Percentiles rank a stretch among this genome's conserved stretches.
phyloP scores from a whole-genome alignment of 805 yeast genomes.

The Torulaspora delbrueckii region DNA sequence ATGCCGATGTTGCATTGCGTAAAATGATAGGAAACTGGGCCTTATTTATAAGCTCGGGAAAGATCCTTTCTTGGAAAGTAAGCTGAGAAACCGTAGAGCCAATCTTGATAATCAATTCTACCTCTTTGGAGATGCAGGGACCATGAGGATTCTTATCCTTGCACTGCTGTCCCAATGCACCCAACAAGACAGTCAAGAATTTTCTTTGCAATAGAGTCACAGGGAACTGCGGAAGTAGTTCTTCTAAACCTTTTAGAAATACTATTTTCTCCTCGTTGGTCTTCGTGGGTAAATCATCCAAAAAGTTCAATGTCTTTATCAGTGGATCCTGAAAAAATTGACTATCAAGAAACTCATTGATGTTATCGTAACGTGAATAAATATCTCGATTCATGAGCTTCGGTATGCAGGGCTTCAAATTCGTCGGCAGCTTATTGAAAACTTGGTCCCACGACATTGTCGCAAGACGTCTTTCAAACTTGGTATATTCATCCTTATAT shows the following conservation, averaged over 20 bases:
- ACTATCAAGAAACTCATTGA: conserved; percentile 56
- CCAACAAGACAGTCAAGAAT: conserved; percentile 64
- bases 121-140: conserved; percentile 36
- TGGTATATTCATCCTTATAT: conserved; percentile 52
- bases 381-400: conserved; percentile 49
- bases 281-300: conserved; percentile 80
- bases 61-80: conserved; percentile 68
- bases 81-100: conserved; percentile 67
- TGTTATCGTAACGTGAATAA: conserved; percentile 51
- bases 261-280: conserved; percentile 58
- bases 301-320: conserved; percentile 69
- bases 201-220: conserved; percentile 56
- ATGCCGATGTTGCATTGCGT: conserved; percentile 31
- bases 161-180: conserved; percentile 40
- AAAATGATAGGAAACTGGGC: conserved; percentile 22
- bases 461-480: conserved; percentile 45
- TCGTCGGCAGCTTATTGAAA: conserved; percentile 56
- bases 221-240: conserved; percentile 55
- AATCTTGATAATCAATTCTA: conserved; percentile 55
- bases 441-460: conserved; percentile 37
- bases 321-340: conserved; percentile 78
- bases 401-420: conserved; percentile 44
- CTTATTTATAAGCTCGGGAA: conserved; percentile 37
- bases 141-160: conserved; percentile 38
- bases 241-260: conserved; percentile 61